Percentiles rank a stretch among this genome's conserved stretches.
phyloP scores from a whole-genome alignment of 2,329 filamentous ascomycete genomes.

The Fusarium nelsonii region DNA sequence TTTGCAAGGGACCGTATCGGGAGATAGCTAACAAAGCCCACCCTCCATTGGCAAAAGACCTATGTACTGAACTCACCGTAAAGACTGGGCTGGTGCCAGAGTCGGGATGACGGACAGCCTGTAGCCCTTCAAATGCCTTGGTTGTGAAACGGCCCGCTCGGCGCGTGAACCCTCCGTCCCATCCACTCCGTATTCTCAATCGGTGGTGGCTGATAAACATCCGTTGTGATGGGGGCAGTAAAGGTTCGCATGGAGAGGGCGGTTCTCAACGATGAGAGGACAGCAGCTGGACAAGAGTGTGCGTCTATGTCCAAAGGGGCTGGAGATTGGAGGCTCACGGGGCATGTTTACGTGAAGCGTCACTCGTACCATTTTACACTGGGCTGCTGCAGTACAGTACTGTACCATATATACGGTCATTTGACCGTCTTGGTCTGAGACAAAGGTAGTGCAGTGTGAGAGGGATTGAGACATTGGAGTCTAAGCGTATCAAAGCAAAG shows the following conservation, averaged over 20 bases:
- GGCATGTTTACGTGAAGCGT: conserved; percentile 33
- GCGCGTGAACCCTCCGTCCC: conserved; percentile 44
- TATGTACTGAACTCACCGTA: neutral
- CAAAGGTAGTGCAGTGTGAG: conserved; percentile 24
- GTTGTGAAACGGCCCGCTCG: conserved; percentile 49
- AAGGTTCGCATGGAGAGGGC: conserved; percentile 23
- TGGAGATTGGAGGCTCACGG: conserved; percentile 37
- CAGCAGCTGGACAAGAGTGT: conserved; percentile 16
- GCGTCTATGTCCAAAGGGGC: conserved; percentile 28
- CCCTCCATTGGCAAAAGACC: neutral
- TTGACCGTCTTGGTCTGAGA: conserved; percentile 39
- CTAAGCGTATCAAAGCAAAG: conserved; percentile 19
- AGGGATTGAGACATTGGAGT: conserved; percentile 20
- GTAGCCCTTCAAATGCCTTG: conserved; percentile 29
- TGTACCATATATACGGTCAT: conserved; percentile 18
- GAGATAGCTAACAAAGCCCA: conserved; percentile 15
- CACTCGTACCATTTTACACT: conserved; percentile 15
- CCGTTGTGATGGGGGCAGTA: conserved; percentile 21
- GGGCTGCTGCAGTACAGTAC: conserved; percentile 7
- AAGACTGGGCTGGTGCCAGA: conserved; percentile 23
- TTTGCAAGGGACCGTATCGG: neutral
- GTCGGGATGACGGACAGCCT: conserved; percentile 24
- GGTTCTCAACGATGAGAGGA: conserved; percentile 30
- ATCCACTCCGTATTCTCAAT: conserved; percentile 29
- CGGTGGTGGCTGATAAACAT: conserved; percentile 26